Base-by-base conservation (phyloP, 306 rosid genomes). In the Trifolium subterraneum region DNA sequence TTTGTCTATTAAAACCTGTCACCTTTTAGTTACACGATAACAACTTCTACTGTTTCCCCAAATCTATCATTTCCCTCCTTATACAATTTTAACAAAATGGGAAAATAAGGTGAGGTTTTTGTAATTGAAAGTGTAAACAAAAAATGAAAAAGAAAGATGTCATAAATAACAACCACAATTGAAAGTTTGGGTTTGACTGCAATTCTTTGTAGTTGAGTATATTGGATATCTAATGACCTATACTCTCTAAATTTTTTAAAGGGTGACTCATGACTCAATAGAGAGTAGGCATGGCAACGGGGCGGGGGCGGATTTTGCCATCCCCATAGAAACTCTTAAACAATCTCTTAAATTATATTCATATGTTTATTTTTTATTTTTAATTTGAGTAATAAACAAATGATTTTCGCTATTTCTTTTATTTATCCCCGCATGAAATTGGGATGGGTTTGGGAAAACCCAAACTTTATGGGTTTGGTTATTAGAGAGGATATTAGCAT, bases 171-270 rank as follows among this genome's bases (percentile, higher is more conserved):
- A 73, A 68, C 50, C 68, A 15, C 8, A 15, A 48, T 41, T 35
- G 38, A 20, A 60, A 25, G 60, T 68, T 68, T 60, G 6, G 23
- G 44, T 42, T 80, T 80, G 51, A 48, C 27, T 35, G 22, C 61
- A 31, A 6, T 52, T 64, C 19, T 5, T 29, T 33, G 27, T 50
- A 2, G 31, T 62, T 36, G 20, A 78, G 68, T 54, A 22, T 44
- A 31, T 38, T 10, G 10, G 45, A 64, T 48, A 22, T 50, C 23
- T 51, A 29, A 16, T 38, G 20, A 61, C 48, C 25, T 31, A 15
- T 27, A 25, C 36, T n/a, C 7, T 10, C 22, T 22, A 14, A 20
- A 8, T 7, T 44, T 44, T 13, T 78, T 62, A 7, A 60, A 39
- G 22, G 35, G 70, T 10, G 15, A 65, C 35, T 33, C n/a, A 15